Evolutionary conservation across 768 basidiomycete genomes (phyloP), one percentile per base, ranked within the genome.

Genomic region (Leccinellum albellum): DNA sequence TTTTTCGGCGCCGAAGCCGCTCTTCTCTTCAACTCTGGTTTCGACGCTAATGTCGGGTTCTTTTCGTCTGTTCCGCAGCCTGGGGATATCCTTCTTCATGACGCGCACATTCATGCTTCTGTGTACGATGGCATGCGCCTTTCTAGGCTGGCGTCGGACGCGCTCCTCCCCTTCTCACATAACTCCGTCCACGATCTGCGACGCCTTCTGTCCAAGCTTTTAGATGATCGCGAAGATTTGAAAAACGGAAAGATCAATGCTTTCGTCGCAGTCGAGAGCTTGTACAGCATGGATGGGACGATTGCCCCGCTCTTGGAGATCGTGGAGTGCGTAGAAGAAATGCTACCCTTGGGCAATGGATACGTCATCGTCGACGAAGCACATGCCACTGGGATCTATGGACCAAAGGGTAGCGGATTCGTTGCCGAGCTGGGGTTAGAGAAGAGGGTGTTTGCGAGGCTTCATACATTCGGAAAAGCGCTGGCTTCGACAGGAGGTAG

Each of bases 201-300:
- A 21, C 56, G 57, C 3, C 66, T 81, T 0, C 65, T 95, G 3
- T 46, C 57, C 2, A 64, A 64, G 15, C 73, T 89, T 42, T 56
- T 75, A n/a, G 54, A 68, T 3, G 75, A 76, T 47, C 67, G 71
- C 20, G 66, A 69, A 0, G 72, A 66, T 35, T 65, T 84, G 15
- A 62, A 61, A 54, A 57, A 62, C 0, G 83, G 82, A 0, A 68
- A 73, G 28, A 60, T 60, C 35, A 86, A 76, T 62, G 72, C 91
- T 3, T 97, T 95, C 66, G 71, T 98, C 14, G 86, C 91, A 0
- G 86, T 97, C 9, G 96, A 98, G 77, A 87, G 85, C 35, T 71
- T 98, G 46, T 98, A 98, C 64, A 91, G 88, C 56, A 98, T 98
- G 95, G 95, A 98, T 62, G 96, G 13, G 14, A 96, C 94, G 26